phyloP scores from a whole-genome alignment of 2,329 filamentous ascomycete genomes.

The Botrytis fabae region DNA sequence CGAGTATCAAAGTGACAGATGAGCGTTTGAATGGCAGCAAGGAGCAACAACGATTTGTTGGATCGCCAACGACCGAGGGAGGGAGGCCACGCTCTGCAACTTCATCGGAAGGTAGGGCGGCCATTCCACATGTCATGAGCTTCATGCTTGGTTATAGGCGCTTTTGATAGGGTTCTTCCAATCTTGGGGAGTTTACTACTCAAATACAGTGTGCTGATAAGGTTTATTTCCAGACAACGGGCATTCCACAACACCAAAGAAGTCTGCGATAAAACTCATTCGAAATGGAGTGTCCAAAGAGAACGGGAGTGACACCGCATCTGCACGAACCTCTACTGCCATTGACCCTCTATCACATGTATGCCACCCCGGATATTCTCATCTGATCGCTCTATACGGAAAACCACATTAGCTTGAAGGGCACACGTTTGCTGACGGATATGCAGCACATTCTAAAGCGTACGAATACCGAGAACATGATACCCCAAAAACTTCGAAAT shows the following conservation, averaged over 20 bases:
- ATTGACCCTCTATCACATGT: slow-evolving; percentile 71
- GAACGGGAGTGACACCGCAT: slow-evolving; percentile 30
- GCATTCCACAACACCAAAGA: slow-evolving; percentile 33
- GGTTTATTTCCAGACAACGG: slow-evolving; percentile 30
- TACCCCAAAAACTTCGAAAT: slow-evolving; percentile 52
- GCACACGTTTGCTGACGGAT: slow-evolving; percentile 29
- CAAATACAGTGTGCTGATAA: slow-evolving; percentile 20
- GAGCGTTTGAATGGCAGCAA: slow-evolving; percentile 30
- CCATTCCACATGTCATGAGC: background rate
- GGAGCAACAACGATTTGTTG: slow-evolving; percentile 28
- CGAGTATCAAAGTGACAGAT: slow-evolving; percentile 39
- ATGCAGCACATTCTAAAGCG: slow-evolving; percentile 60
- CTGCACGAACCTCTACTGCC: slow-evolving; percentile 42
- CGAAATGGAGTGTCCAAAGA: slow-evolving; percentile 33
- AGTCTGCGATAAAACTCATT: slow-evolving; percentile 34
- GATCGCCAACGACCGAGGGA: slow-evolving; percentile 38
- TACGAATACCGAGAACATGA: slow-evolving; percentile 62
- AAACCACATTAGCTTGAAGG: background rate
- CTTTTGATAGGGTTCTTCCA: background rate
- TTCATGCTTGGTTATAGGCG: background rate
- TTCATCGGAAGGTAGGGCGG: slow-evolving; percentile 39
- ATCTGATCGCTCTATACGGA: background rate
- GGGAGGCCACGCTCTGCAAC: slow-evolving; percentile 37
- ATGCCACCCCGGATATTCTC: slow-evolving; percentile 40
- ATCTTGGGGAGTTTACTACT: background rate